These are phyloP conservation scores for Syncephalastrum racemosum DNA, from an alignment of 371 early-diverging fungal species.

Conservation along the genomic window DNA sequence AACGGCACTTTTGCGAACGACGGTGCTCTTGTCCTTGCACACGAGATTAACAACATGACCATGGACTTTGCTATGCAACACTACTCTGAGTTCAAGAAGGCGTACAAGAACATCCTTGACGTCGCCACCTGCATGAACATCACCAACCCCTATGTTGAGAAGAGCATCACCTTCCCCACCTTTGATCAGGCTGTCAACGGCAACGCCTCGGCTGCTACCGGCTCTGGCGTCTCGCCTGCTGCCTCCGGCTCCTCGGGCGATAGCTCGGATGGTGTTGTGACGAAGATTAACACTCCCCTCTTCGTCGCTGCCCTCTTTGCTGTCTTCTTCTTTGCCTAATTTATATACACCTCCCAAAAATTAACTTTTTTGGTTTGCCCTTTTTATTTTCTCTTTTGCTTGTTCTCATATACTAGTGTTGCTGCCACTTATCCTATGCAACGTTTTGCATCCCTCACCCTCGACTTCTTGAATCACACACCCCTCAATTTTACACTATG, in stretches of 20 bases:
- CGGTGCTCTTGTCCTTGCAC: conserved; percentile 47
- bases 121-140: conserved; percentile 53
- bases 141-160: conserved; percentile 47
- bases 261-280: conserved; percentile 3
- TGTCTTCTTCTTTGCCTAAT: conserved; percentile 10
- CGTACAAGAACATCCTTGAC: conserved; percentile 44
- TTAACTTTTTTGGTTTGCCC: too few relatives aligned
- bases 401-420: too few relatives aligned
- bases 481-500: too few relatives aligned
- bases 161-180: conserved; percentile 26
- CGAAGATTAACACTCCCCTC: conserved; percentile 28
- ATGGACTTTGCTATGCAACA: conserved; percentile 42
- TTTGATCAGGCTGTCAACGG: conserved; percentile 19
- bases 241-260: conserved; percentile 10
- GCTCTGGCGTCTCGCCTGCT: conserved; percentile 14
- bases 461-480: too few relatives aligned
- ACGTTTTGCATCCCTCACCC: too few relatives aligned
- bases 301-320: conserved; percentile 35
- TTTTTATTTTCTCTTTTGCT: too few relatives aligned
- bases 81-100: conserved; percentile 33
- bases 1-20: conserved; percentile 41
- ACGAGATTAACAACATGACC: conserved; percentile 53
- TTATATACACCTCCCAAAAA: neutral
- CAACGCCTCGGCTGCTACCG: conserved; percentile 9
- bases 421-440: too few relatives aligned